phyloP scores from a whole-genome alignment of 768 basidiomycete species.

The Boletus pseudo-olivaceus region DNA sequence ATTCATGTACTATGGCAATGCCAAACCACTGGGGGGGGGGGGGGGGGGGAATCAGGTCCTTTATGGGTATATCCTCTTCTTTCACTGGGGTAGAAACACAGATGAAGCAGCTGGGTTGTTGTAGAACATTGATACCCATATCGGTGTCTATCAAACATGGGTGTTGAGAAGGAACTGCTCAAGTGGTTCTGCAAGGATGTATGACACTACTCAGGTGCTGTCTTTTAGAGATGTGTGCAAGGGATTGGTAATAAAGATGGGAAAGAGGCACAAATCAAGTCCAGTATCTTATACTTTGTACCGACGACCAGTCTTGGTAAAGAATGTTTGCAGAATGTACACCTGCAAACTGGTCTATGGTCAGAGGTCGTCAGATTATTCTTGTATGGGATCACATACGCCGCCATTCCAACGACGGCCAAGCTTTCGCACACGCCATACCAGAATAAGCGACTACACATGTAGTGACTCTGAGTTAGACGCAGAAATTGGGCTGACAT shows the following conservation, averaged over 20 bases:
- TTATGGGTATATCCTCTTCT: no score
- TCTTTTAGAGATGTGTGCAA: neutral
- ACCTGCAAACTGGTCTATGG: conserved; percentile 66
- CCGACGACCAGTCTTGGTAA: conserved; percentile 86
- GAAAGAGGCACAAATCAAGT: conserved; percentile 9
- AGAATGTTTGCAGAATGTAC: conserved; percentile 93
- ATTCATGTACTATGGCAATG: no score
- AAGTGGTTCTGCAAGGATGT: neutral
- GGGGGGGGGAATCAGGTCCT: no score
- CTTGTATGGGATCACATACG: conserved; percentile 49
- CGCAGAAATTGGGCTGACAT: neutral
- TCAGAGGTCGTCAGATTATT: conserved; percentile 8
- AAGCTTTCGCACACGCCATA: conserved; percentile 81
- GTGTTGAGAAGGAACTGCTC: neutral
- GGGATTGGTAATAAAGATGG: neutral
- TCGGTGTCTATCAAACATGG: neutral
- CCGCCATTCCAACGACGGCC: conserved; percentile 79
- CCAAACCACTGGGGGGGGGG: no score
- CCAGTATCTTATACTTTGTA: conserved; percentile 68
- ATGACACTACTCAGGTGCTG: neutral
- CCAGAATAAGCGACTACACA: conserved; percentile 82
- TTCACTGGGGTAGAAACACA: no score
- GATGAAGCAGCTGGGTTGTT: no score
- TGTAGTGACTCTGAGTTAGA: neutral
- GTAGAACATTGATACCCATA: neutral